Percentiles rank a stretch among this genome's conserved stretches.
phyloP scores from a whole-genome alignment of 495 filamentous ascomycete species.

The Rhizodiscina lignyota region DNA sequence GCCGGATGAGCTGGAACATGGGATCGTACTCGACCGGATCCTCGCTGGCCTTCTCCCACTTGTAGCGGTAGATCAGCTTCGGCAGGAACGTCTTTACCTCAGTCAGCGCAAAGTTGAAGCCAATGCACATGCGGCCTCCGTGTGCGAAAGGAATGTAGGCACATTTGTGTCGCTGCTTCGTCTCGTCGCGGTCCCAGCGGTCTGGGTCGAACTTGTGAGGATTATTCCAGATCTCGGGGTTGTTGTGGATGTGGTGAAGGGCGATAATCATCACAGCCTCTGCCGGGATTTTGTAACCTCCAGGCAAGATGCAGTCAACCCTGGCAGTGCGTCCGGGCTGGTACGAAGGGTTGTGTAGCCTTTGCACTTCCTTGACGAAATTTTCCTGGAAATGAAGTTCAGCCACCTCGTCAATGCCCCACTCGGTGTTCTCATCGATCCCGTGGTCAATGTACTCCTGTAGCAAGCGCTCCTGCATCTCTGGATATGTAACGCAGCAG shows the following conservation, averaged over 20 bases:
- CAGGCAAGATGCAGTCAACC: constrained; percentile 33
- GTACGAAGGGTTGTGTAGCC: constrained; percentile 37
- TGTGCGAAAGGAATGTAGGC: constrained; percentile 36
- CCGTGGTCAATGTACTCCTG: constrained; percentile 37
- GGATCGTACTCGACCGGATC: constrained; percentile 38
- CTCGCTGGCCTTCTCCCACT: constrained; percentile 26
- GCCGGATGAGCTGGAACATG: constrained; percentile 36
- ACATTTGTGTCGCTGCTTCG: constrained; percentile 26
- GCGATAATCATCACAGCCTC: constrained; percentile 30
- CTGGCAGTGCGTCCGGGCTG: constrained; percentile 36
- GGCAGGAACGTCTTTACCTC: constrained; percentile 35
- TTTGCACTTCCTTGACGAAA: constrained; percentile 40
- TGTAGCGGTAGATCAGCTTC: constrained; percentile 35
- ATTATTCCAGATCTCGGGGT: constrained; percentile 33
- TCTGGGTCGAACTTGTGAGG: constrained; percentile 36
- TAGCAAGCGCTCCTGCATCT: constrained; percentile 32
- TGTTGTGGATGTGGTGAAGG: constrained; percentile 35
- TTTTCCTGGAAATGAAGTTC: constrained; percentile 31
- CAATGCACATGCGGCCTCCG: constrained; percentile 35
- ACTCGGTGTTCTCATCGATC: constrained; percentile 20
- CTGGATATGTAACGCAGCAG: constrained; percentile 28
- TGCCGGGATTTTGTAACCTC: constrained; percentile 34
- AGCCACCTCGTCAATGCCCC: constrained; percentile 25
- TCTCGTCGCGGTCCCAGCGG: constrained; percentile 33
- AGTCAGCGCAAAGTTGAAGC: constrained; percentile 39